Base-by-base conservation (phyloP, 352 stramenopile species). In the Phytophthora hibernalis region DNA sequence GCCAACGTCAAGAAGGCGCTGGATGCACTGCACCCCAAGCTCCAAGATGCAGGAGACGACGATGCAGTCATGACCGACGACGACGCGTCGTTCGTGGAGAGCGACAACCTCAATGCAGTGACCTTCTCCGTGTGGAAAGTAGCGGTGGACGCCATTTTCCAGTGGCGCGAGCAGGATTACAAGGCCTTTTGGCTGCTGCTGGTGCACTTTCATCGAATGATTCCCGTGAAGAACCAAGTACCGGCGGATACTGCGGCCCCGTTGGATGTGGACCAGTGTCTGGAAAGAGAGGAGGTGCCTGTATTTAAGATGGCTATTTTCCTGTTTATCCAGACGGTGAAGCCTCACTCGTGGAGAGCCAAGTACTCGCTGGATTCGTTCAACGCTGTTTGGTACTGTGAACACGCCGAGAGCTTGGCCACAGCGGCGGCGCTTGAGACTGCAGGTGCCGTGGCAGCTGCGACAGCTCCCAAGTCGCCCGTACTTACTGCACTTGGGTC, bases 161-260 rank as follows among this genome's bases (percentile, higher is more conserved):
- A 88, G 59, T 95, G 87, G 87, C 78, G 85, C 51, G 87, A 93
- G 18, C 76, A 92, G 69, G 83, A 95, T 55, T 93, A 90, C 61
- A 78, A 86, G 54, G 82, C 82, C 54, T 93, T 95, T 49, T 95
- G 87, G 87, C 65, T 95, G 63, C 61, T 93, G 40, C 68, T 95
- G 13, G 77, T 91, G 51, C 79, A 88, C 18, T 89, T 93, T 57
- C 87, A 93, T 66, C 82, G 83, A 40, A 83, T 88, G 64, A 87
- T 92, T 50, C 67, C 64, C 0, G 72, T 90, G 2, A 74, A 75
- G 38, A 67, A 77, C 18, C 55, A 74, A 42, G 58, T 50, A 20
- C 38, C 38, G 8, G 24, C 55, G 5, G 68, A 78, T 9, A 8
- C 57, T 2, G 16, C 57, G 0, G 47, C 51, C 0, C 66, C 85